Percentiles rank a stretch among this genome's conserved stretches.
phyloP scores from a whole-genome alignment of 2,329 filamentous ascomycete species.

The Thielaviopsis euricoi region DNA sequence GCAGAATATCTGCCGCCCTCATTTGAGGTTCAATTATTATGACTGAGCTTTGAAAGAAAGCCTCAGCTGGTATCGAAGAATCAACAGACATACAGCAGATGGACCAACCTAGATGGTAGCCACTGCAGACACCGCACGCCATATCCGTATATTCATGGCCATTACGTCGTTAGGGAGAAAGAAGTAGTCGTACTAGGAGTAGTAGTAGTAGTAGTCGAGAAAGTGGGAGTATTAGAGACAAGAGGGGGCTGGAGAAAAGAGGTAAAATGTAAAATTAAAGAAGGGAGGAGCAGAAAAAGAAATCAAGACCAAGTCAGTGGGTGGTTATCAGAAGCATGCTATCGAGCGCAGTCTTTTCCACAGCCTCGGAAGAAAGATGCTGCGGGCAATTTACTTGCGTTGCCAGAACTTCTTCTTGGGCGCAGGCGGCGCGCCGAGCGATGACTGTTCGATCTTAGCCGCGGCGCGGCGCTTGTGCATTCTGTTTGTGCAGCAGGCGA shows the following conservation, averaged over 20 bases:
- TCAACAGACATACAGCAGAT: background rate
- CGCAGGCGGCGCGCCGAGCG: background rate
- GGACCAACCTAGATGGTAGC: background rate
- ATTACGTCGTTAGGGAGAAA: background rate
- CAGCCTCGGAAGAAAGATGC: no score
- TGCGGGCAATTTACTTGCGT: slow-evolving; percentile 1
- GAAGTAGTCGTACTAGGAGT: no score
- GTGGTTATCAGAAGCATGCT: no score
- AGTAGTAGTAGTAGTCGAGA: background rate
- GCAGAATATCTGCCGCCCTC: background rate
- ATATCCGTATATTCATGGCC: background rate
- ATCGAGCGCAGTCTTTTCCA: no score
- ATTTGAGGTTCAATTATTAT: background rate
- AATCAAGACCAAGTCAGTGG: background rate
- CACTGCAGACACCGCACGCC: background rate
- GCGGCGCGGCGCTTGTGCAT: slow-evolving; percentile 19
- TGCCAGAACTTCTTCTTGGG: slow-evolving; percentile 10
- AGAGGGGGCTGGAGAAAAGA: background rate
- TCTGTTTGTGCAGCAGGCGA: slow-evolving; percentile 43
- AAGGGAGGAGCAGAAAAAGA: background rate
- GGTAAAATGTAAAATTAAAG: background rate
- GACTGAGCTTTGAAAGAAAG: background rate
- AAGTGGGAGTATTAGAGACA: background rate
- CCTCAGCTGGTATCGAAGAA: background rate
- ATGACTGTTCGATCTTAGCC: background rate